Percentiles rank a stretch among this genome's conserved stretches.
phyloP scores from a whole-genome alignment of 2,329 filamentous ascomycete genomes.

The Zelopaecilomyces penicillatus region DNA sequence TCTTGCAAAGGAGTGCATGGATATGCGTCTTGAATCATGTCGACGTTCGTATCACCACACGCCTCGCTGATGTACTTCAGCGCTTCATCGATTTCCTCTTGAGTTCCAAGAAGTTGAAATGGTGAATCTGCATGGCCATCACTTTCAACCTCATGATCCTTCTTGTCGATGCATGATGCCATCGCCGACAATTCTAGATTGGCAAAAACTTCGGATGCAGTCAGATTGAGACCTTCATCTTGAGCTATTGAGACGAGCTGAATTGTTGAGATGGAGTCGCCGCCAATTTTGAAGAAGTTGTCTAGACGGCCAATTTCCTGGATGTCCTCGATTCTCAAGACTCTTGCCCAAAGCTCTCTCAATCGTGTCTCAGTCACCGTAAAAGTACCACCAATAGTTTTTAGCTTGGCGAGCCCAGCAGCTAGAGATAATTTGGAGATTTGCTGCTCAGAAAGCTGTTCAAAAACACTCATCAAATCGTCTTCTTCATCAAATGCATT shows the following conservation, averaged over 20 bases:
- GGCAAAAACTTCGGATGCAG: neutral
- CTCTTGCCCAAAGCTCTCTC: neutral
- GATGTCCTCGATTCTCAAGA: neutral
- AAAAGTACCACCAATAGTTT: too few relatives aligned
- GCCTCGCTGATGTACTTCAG: too few relatives aligned
- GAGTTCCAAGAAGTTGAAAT: too few relatives aligned
- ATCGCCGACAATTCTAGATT: too few relatives aligned
- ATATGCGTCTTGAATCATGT: constrained; percentile 23
- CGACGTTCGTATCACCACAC: neutral
- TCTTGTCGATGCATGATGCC: neutral
- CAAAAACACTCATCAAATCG: too few relatives aligned
- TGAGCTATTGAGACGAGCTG: neutral
- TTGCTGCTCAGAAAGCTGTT: too few relatives aligned
- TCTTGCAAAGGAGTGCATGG: constrained; percentile 28
- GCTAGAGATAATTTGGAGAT: too few relatives aligned
- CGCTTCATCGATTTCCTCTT: too few relatives aligned
- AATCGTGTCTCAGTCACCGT: neutral
- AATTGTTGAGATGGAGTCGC: neutral
- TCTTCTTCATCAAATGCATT: too few relatives aligned
- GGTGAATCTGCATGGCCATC: neutral
- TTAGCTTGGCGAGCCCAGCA: too few relatives aligned
- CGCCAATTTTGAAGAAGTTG: neutral
- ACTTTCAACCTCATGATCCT: neutral
- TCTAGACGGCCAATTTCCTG: neutral
- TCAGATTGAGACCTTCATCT: neutral